A percentile compares a stretch with the other conserved stretches of the same genome.
phyloP scores from a whole-genome alignment of 2,329 filamentous ascomycete genomes.

The Aspergillaceae sp. region DNA sequence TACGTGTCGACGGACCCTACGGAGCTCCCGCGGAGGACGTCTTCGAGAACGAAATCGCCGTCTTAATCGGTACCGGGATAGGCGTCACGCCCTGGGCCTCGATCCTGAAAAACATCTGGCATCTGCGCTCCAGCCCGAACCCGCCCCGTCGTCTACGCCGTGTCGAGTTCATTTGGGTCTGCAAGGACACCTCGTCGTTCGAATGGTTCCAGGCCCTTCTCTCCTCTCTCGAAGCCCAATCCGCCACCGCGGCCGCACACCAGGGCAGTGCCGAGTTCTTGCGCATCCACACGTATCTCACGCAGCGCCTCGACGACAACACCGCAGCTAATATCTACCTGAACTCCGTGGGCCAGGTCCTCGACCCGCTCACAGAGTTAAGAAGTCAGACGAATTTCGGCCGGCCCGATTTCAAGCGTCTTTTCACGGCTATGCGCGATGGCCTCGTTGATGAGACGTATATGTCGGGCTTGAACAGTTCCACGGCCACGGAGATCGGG shows the following conservation, averaged over 20 bases:
- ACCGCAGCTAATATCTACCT: constrained; percentile 94
- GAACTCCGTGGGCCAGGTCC: constrained; percentile 79
- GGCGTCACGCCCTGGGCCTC: constrained; percentile 81
- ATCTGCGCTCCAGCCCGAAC: constrained; percentile 81
- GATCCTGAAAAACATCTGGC: constrained; percentile 96
- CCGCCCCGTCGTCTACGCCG: constrained; percentile 80
- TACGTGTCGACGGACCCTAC: constrained; percentile 91
- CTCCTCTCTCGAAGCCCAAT: constrained; percentile 82
- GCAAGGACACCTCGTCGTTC: constrained; percentile 89
- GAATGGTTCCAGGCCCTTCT: constrained; percentile 98
- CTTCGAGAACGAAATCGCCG: constrained; percentile 78
- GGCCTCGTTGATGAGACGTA: constrained; percentile 82
- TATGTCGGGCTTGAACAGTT: constrained; percentile 66
- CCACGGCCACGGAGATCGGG: constrained; percentile 65
- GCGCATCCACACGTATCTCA: constrained; percentile 96
- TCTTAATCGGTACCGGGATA: constrained; percentile 75
- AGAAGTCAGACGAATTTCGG: constrained; percentile 89
- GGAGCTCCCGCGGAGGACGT: constrained; percentile 96
- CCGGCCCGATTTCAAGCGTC: constrained; percentile 72
- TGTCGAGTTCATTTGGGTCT: constrained; percentile 99
- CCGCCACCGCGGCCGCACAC: constrained; percentile 57
- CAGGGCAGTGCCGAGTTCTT: constrained; percentile 62
- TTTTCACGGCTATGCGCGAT: constrained; percentile 78
- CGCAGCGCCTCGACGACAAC: constrained; percentile 83
- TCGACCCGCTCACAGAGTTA: constrained; percentile 88